phyloP scores from a whole-genome alignment of 2,329 filamentous ascomycete species.

The Fusarium chuoi region DNA sequence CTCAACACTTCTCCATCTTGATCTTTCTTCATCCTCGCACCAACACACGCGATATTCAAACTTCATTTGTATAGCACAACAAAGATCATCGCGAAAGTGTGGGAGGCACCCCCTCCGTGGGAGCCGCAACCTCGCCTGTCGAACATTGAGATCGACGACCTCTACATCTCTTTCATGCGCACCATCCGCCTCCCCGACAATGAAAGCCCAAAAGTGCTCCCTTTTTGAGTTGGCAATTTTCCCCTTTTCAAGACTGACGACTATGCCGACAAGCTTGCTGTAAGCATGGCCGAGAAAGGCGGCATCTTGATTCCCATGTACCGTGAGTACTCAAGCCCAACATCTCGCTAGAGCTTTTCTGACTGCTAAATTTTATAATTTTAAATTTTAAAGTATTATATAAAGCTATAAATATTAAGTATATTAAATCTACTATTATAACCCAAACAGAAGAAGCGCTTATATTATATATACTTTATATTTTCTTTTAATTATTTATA shows the following conservation, averaged over 20 bases:
- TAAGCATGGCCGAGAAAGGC: not conserved
- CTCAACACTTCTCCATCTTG: not conserved
- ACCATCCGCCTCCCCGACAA: not conserved
- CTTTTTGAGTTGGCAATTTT: not conserved
- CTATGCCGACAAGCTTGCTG: not conserved
- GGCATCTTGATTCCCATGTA: conserved; percentile 2
- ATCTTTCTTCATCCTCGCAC: not conserved
- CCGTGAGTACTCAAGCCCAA: not conserved
- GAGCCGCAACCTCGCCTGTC: not conserved
- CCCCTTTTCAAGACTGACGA: not conserved
- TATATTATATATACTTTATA: too few species aligned
- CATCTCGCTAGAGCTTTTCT: too few species aligned
- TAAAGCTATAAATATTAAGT: too few species aligned
- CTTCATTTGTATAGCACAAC: too few species aligned
- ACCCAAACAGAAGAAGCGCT: too few species aligned
- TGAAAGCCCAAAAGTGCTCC: fast-evolving
- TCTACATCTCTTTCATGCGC: not conserved
- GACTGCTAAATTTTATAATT: too few species aligned
- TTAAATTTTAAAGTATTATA: too few species aligned
- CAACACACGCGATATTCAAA: too few species aligned
- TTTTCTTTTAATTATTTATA: too few species aligned
- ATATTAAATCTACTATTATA: too few species aligned
- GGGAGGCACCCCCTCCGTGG: fast-evolving
- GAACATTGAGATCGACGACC: not conserved
- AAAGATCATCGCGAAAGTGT: not conserved